A percentile compares a stretch with the other conserved stretches of the same genome.
These are phyloP conservation scores for Tympanopsis confertula DNA, from an alignment of 2,329 filamentous ascomycete species.

Conservation along the genomic window DNA sequence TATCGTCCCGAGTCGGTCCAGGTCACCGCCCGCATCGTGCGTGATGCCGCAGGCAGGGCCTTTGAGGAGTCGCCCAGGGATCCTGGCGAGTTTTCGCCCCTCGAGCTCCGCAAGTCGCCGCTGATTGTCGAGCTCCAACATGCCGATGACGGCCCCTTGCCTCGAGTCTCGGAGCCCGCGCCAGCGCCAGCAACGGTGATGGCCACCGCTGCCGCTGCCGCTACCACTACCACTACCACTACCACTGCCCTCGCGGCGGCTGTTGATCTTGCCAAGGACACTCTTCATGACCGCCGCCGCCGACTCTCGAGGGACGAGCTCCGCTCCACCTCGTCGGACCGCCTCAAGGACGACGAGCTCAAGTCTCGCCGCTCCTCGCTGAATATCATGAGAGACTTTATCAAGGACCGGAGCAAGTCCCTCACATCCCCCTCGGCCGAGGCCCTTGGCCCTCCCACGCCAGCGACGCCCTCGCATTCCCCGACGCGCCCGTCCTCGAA, in stretches of 20 bases:
- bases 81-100: conserved; percentile 28
- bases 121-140: conserved; percentile 44
- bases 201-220: conserved; percentile 9
- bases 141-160: conserved; percentile 8
- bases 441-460: conserved; percentile 16
- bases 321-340: conserved; percentile 21
- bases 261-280: conserved; percentile 23
- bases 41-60: conserved; percentile 40
- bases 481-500: conserved; percentile 34
- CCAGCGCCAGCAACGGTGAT: conserved; percentile 14
- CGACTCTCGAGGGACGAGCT: conserved; percentile 28
- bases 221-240: conserved; percentile 1
- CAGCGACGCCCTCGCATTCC: conserved; percentile 22
- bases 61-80: conserved; percentile 28
- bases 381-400: conserved; percentile 46
- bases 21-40: conserved; percentile 73
- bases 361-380: conserved; percentile 42
- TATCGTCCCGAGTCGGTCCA: conserved; percentile 67
- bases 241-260: conserved; percentile 2
- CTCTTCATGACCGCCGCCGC: conserved; percentile 34
- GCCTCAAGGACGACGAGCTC: conserved; percentile 16
- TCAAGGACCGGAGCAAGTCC: conserved; percentile 45
- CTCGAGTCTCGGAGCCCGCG: conserved; percentile 6
- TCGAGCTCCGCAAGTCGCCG: conserved; percentile 47
- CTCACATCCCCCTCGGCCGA: conserved; percentile 36